Percentiles rank a stretch among this genome's conserved stretches.
phyloP scores from a whole-genome alignment of 2,329 filamentous ascomycete species.

The Cordyceps cicadae region DNA sequence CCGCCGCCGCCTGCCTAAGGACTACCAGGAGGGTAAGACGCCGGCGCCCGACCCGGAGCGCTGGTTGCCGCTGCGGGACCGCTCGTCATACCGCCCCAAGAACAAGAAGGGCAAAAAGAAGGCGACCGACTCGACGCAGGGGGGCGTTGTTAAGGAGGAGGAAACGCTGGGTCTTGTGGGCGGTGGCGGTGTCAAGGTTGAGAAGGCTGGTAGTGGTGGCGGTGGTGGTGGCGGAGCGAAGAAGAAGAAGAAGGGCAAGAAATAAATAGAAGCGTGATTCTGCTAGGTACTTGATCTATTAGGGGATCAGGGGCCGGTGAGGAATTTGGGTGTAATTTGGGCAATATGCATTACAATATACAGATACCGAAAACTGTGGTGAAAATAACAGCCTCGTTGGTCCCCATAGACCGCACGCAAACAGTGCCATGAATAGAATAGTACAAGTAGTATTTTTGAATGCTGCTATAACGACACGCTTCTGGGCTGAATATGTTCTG shows the following conservation, averaged over 20 bases:
- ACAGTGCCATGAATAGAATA: not conserved
- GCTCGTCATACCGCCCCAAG: slow-evolving; percentile 82
- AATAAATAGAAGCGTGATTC: slow-evolving; percentile 35
- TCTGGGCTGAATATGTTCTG: slow-evolving; percentile 3
- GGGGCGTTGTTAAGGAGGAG: slow-evolving; percentile 70
- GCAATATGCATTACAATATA: not conserved
- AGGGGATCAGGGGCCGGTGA: no score
- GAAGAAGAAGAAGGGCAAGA: slow-evolving; percentile 47
- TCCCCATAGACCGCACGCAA: not conserved
- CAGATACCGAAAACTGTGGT: not conserved
- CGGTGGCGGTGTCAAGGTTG: slow-evolving; percentile 56
- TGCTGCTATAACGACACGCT: slow-evolving; percentile 7
- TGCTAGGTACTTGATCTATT: not conserved
- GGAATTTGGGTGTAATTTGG: no score
- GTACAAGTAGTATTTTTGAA: slow-evolving; percentile 2
- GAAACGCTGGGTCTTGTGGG: slow-evolving; percentile 57
- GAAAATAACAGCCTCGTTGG: not conserved
- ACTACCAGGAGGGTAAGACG: slow-evolving; percentile 67
- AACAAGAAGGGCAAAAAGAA: slow-evolving; percentile 88
- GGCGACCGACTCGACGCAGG: slow-evolving; percentile 71
- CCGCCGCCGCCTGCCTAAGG: slow-evolving; percentile 59
- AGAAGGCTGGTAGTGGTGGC: slow-evolving; percentile 37
- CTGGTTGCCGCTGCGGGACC: slow-evolving; percentile 85
- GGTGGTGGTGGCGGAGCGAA: slow-evolving; percentile 32
- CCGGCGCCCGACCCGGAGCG: slow-evolving; percentile 79